Base-by-base conservation (phyloP, 2,329 filamentous ascomycete genomes). In the Hypocreales sp. region DNA sequence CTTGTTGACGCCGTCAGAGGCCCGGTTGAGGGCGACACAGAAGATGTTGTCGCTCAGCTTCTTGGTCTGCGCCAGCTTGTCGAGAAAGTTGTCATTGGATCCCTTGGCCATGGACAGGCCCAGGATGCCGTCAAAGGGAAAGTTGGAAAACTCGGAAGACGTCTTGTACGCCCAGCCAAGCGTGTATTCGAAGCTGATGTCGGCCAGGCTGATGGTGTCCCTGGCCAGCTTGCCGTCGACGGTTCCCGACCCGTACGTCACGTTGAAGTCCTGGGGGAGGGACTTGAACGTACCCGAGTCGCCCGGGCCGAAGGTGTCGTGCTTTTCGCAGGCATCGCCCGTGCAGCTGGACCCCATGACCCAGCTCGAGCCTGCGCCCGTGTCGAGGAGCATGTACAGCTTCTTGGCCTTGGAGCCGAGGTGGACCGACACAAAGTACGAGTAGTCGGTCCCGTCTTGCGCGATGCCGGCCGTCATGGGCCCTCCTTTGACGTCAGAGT, bases 81-180 rank as follows among this genome's bases (percentile, higher is more conserved):
- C 60, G 46, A 90, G 60, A 39, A 90, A 74, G 24, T 73, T 80
- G 13, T 78, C 67, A 5, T 66, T 64, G 20, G 56, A 58, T 3
- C 65, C 66, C 8, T 61, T 56, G 34, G 64, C 65, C 40, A 75
- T 72, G 11, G 79, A 78, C 15, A 92, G 55, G 4, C 83, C 84
- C 3, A 93, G 56, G 26, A 93, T 92, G 15, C 84, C 84, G 47
- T 93, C 84, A 50, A 92, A 84, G 2, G 81, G 78, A 40, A 87
- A 92, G 28, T 67, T 65, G 16, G 59, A 53, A 48, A 93, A 92
- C 36, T 90, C 74, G 27, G 70, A 53, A 1, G 80, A 83, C 2
- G 79, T 79, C 15, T 64, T 64, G 19, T 65, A 67, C 14, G 79
- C 81, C 32, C 86, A 53, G 5, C 84, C 84, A 41, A 93, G 80